Evolutionary conservation across 2,329 filamentous ascomycete species (phyloP), one percentile per base, ranked within the genome.

Genomic region (Leptosphaerulina australis): DNA sequence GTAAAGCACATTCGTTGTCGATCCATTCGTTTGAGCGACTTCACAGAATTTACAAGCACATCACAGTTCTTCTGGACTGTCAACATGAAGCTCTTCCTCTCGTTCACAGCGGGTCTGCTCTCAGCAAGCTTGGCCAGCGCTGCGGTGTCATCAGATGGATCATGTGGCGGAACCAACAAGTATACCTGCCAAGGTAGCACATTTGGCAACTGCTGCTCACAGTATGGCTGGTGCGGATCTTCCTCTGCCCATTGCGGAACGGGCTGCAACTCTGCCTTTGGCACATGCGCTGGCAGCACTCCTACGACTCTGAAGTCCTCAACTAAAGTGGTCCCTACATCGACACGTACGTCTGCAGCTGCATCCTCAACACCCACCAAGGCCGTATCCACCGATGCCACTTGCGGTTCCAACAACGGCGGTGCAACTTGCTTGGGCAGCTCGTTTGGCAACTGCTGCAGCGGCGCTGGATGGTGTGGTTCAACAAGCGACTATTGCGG

Each of bases 151-250:
- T 58, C 68, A 15, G 72, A 78, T 38, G 76, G 74, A 12, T 67
- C 63, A 14, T 79, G 77, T 44, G 77, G 75, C 17, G 75, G 71
- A 34, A 56, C 67, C 17, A 68, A 65, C 14, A 72, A 71, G 14
- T 71, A 71, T 52, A 78, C 75, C 20, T 79, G 77, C 54, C 56
- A 66, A 28, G 76, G 75, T n/a, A 76, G 72, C 51, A 38, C 55
- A 8, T 77, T 73, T 46, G 76, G 76, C 2, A 59, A 73, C 47
- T 79, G 77, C 60, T 79, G 77, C 62, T 77, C 74, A 12, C 64
- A 60, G 44, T 69, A 68, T 47, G 75, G 74, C 12, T 70, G 65
- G 59, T 80, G 78, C 46, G 70, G 70, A 18, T 58, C 58, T 8
- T 64, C 62, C 3, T 53, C 44, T 7, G 67, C 44, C 15, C 64